Percentiles rank a stretch among this genome's conserved stretches.
Conservation (phyloP, 2,329 filamentous ascomycete genomes). For the Sarocladium brachiariae region DNA sequence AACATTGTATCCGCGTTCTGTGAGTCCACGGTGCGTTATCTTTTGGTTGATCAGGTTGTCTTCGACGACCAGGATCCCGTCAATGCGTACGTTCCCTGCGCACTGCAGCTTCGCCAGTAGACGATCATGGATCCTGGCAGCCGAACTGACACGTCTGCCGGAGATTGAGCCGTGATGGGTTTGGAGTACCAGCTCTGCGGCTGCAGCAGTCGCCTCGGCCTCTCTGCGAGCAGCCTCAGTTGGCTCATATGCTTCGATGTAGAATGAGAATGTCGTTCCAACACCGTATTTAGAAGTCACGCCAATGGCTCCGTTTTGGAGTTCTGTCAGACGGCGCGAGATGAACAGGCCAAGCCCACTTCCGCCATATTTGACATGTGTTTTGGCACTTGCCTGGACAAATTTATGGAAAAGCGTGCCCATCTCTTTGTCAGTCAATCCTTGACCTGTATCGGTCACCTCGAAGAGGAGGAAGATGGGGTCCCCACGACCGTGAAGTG, state of each 20-base stretch:
- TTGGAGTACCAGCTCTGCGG: conserved; percentile 20
- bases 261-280: conserved; percentile 72
- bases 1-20: conserved; percentile 41
- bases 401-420: conserved; percentile 72
- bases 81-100: conserved; percentile 24
- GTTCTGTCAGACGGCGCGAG: conserved; percentile 68
- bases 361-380: conserved; percentile 73
- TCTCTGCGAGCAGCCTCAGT: conserved; percentile 32
- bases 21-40: conserved; percentile 44
- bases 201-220: conserved; percentile 30
- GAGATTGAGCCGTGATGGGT: background rate
- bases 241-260: conserved; percentile 52
- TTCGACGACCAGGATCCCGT: conserved; percentile 48
- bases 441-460: conserved; percentile 71
- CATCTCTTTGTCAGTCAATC: conserved; percentile 64
- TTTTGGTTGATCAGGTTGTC: conserved; percentile 57
- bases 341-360: conserved; percentile 76
- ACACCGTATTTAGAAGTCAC: conserved; percentile 60
- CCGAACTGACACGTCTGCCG: background rate
- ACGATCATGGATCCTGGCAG: conserved; percentile 1
- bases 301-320: conserved; percentile 75
- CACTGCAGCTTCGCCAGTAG: conserved; percentile 11
- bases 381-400: conserved; percentile 68
- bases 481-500: conserved; percentile 28
- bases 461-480: conserved; percentile 62